Base-by-base conservation (phyloP, 306 rosid genomes). In the Bauhinia variegata region DNA sequence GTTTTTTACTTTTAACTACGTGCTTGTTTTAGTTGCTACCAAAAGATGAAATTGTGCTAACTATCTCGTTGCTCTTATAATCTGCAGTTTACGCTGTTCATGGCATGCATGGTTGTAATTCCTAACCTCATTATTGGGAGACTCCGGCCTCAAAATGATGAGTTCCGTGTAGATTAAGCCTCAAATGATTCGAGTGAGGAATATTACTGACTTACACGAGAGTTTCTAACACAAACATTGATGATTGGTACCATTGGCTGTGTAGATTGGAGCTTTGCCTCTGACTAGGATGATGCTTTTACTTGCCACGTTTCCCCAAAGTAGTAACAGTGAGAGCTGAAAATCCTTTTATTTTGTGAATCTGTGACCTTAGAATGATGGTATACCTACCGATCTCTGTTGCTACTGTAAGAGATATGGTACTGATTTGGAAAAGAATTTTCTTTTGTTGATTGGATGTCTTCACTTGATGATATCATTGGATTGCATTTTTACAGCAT, bases 61-160 rank as follows among this genome's bases (percentile, higher is more conserved):
- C 78, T 51, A 53, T 67, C 55, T 63, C 14, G 49, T 63, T 74
- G 50, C 53, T 78, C 47, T 70, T 62, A 3, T 70, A 28, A 62
- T 70, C 33, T 86, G 90, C 99, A 95, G 99, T 95, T 90, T 77
- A 90, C 99, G 6, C 81, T 90, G 68, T 95, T 95, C 85, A 95
- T 95, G 97, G 95, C 96, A 53, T 78, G 85, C 88, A 95, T 88
- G 97, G 89, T 95, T 64, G 83, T 87, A 75, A 78, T 87, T 74
- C 99, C 97, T 44, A 79, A 74, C 84, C 77, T 91, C 51, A 72
- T 85, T 71, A 80, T 88, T 32, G 95, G 89, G 82, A 88, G 74
- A 52, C 84, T 86, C 64, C 80, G 83, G 76, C 87, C 86, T 15
- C 91, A 90, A 63, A 67, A 64, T 28, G 89, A 88, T 50, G 85